Evolutionary conservation across 176 grass and related monocot genomes (phyloP), one percentile per base, ranked within the genome.

Genomic region (Musa itinerans): DNA sequence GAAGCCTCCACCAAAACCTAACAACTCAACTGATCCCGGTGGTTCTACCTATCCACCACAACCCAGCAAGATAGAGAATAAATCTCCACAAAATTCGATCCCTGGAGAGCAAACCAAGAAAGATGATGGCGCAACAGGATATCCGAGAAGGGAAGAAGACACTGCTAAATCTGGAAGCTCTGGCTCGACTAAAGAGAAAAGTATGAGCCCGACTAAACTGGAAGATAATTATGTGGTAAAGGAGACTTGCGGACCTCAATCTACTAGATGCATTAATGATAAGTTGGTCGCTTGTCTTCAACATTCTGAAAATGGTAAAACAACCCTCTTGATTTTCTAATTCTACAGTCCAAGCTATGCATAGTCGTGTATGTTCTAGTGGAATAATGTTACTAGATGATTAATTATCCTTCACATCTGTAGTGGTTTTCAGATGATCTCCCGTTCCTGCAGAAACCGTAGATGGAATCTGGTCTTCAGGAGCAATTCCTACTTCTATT

Each of bases 281-380:
- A 67, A 85, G n/a, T 78, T 75, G 65, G 73, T 78, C 72, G 83
- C 78, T 63, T 85, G 83, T 85, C 73, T 85, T 54, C 58, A 68
- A 65, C 12, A 24, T 80, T 53, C 66, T 81, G 65, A n/a, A 63
- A 43, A 81, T 50, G 83, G 83, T 85, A 68, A 81, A 22, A 29
- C 43, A 20, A 29, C 21, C 22, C 21, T n/a, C 2, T 17, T 61
- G n/a, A 61, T n/a, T 15, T 61, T 20, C 14, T 61, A 61, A 1
- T n/a, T 19, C 57, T 61, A 0, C 16, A 20, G 7, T 17, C 57
- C 57, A 61, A n/a, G 16, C 57, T 9, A 61, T 61, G 8, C 57
- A 61, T 61, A 43, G 27, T 14, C 51, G 48, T 50, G 48, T 50
- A 48, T 76, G 34, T 43, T 63, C 34, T 76, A 53, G 21, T 49